phyloP scores from a whole-genome alignment of 2,329 filamentous ascomycete species.

The Penicillium griseofulvum region DNA sequence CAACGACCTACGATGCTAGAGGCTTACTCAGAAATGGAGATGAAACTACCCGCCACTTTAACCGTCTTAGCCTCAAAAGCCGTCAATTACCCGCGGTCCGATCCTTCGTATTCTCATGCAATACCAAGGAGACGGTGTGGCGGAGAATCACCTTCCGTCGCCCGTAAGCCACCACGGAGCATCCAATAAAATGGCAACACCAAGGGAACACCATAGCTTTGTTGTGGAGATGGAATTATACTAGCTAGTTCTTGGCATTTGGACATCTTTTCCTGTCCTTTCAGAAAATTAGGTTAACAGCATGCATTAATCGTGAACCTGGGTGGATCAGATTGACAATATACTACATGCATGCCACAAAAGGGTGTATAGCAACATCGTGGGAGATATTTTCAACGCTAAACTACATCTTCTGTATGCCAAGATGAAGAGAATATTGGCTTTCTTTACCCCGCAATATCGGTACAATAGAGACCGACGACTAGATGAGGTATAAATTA shows the following conservation, averaged over 20 bases:
- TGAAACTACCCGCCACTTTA: neutral
- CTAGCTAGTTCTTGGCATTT: neutral
- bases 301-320: neutral
- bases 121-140: too few relatives aligned
- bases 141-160: neutral
- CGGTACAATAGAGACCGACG: slow-evolving; percentile 8
- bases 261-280: neutral
- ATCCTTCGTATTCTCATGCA: neutral
- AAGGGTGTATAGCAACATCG: too few relatives aligned
- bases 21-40: too few relatives aligned
- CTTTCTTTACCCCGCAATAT: slow-evolving; percentile 7
- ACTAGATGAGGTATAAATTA: neutral
- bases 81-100: neutral
- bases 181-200: neutral
- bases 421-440: neutral
- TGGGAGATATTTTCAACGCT: neutral
- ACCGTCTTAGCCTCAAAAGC: neutral
- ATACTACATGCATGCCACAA: neutral
- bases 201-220: neutral
- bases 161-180: neutral
- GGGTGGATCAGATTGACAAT: neutral
- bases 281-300: neutral
- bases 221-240: neutral
- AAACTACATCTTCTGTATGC: neutral
- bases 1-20: too few relatives aligned